Conservation (phyloP, 768 basidiomycete species). For the Tremella mesenterica region DNA sequence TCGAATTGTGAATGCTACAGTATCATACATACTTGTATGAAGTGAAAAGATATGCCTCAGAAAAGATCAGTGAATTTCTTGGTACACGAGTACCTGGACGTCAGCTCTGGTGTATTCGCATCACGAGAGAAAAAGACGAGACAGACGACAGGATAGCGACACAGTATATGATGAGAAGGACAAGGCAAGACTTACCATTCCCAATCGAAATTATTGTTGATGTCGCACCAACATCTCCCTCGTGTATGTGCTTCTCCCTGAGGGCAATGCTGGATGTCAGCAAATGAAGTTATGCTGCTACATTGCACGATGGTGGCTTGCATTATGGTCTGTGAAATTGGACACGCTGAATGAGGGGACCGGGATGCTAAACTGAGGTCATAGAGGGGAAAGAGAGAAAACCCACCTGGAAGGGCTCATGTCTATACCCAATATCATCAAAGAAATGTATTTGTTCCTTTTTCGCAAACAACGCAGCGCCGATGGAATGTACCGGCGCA, state of each 20-base stretch:
- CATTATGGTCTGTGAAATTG: no score
- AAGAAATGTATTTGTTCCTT: slow-evolving; percentile 93
- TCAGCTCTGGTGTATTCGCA: not conserved
- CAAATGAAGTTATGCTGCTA: no score
- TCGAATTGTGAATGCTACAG: no score
- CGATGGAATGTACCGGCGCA: slow-evolving; percentile 84
- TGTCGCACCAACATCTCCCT: slow-evolving; percentile 82
- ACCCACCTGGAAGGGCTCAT: slow-evolving; percentile 92
- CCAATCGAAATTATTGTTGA: slow-evolving; percentile 60
- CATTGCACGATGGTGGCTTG: no score
- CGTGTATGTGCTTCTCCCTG: slow-evolving; percentile 52
- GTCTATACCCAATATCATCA: slow-evolving; percentile 85
- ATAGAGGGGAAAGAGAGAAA: not conserved
- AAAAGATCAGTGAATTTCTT: slow-evolving; percentile 57
- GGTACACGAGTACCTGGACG: slow-evolving; percentile 70
- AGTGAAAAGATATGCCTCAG: no score
- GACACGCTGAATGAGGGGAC: no score
- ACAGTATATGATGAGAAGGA: not conserved
- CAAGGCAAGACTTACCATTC: slow-evolving; percentile 35
- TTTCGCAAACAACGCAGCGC: slow-evolving; percentile 74
- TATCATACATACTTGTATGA: no score
- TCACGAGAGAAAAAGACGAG: slow-evolving; percentile 28
- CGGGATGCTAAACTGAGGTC: no score
- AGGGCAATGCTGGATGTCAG: slow-evolving; percentile 40
- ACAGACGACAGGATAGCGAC: not conserved